Evolutionary conservation across 352 stramenopile genomes (phyloP).

Genomic region (Blastocystis sp.): DNA sequence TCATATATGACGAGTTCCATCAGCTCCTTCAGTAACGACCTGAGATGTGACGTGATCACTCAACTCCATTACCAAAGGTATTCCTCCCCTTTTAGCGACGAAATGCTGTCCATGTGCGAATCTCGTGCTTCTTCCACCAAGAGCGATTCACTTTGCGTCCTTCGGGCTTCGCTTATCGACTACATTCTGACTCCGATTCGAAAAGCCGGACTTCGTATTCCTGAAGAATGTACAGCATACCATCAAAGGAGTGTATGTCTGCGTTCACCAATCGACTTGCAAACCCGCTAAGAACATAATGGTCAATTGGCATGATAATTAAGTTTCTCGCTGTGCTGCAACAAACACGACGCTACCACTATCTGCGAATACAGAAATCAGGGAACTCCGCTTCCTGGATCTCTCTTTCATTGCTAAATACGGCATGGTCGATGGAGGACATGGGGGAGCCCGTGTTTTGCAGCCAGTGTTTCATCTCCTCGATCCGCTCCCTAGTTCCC

Average conservation of each 20-base stretch:
- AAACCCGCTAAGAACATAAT: background rate
- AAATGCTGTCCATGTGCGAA: background rate
- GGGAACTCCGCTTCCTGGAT: background rate
- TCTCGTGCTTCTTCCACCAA: background rate
- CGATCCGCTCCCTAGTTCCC: background rate
- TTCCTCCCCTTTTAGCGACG: background rate
- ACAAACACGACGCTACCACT: background rate
- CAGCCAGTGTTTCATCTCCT: conserved; percentile 7
- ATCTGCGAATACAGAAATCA: background rate
- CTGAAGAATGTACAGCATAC: background rate
- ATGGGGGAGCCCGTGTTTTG: conserved; percentile 2
- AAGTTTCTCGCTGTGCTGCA: background rate
- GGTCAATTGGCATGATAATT: background rate
- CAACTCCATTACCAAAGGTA: background rate
- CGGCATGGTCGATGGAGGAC: background rate
- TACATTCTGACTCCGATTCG: background rate
- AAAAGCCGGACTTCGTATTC: background rate
- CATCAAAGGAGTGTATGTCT: background rate
- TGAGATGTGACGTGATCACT: background rate
- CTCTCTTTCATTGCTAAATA: conserved; percentile 11
- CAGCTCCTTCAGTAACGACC: background rate
- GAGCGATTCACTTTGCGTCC: background rate
- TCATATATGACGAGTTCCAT: background rate
- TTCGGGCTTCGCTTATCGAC: background rate
- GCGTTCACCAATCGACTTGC: background rate